These are phyloP conservation scores for Colletotrichum liriopes DNA, from an alignment of 2,329 filamentous ascomycete genomes.

Conservation along the genomic window DNA sequence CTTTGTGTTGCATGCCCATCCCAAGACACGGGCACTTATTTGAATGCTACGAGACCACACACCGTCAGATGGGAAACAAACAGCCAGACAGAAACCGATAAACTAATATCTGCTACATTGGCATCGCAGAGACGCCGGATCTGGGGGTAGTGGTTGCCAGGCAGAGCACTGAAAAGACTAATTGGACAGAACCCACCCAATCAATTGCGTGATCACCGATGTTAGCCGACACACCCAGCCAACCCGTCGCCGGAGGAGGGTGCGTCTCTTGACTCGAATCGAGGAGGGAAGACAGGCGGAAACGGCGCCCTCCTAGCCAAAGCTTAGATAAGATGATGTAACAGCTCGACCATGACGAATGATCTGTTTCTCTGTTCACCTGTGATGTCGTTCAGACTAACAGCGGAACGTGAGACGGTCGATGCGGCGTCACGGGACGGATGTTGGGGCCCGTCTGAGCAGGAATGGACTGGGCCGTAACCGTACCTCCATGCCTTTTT, in stretches of 20 bases:
- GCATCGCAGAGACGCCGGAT: neutral
- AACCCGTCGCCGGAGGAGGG: neutral
- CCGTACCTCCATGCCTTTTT: conserved; percentile 1
- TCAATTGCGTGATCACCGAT: conserved; percentile 40
- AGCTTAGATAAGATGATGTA: conserved; percentile 22
- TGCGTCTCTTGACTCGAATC: conserved; percentile 7
- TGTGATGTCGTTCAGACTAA: neutral
- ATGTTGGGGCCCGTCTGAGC: conserved; percentile 12
- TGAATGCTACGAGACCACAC: conserved; percentile 5
- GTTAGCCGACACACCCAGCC: conserved; percentile 34
- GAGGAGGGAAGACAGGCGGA: conserved; percentile 3
- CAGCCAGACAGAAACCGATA: neutral
- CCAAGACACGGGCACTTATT: conserved; percentile 13
- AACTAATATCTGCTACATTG: neutral
- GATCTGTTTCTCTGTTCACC: conserved; percentile 3
- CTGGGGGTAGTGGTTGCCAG: conserved; percentile 24
- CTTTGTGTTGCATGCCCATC: conserved; percentile 10
- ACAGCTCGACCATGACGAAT: conserved; percentile 16
- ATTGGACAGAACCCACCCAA: conserved; percentile 38
- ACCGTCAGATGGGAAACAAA: neutral
- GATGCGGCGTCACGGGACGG: conserved; percentile 34
- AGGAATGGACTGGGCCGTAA: neutral
- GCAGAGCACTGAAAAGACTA: conserved; percentile 6
- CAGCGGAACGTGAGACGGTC: conserved; percentile 15
- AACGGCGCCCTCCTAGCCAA: conserved; percentile 10